Conservation (phyloP, 2,329 filamentous ascomycete genomes). For the Drechslerella stenobrocha region DNA sequence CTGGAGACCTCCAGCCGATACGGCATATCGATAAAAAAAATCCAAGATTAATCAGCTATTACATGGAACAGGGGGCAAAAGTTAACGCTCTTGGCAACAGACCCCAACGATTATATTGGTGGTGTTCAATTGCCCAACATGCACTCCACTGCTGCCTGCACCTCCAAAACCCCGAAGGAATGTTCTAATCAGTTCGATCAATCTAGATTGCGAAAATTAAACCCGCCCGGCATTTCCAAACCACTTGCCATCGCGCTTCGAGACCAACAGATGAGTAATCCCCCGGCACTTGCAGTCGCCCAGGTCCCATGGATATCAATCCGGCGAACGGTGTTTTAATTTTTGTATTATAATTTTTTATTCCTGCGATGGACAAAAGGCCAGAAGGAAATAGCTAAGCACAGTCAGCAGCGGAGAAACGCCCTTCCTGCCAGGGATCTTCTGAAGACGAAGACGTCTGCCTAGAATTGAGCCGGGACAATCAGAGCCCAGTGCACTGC, state of each 20-base stretch:
- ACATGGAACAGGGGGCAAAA: too few species aligned
- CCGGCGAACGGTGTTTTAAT: too few species aligned
- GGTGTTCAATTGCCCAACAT: too few species aligned
- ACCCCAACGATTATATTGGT: too few species aligned
- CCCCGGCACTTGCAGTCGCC: slow-evolving; percentile 13
- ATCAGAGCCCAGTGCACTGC: slow-evolving; percentile 35
- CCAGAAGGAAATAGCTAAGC: too few species aligned
- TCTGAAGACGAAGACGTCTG: slow-evolving; percentile 31
- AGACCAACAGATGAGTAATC: slow-evolving; percentile 36
- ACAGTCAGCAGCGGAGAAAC: slow-evolving; percentile 13
- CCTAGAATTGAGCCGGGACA: slow-evolving; percentile 48
- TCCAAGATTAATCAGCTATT: too few species aligned
- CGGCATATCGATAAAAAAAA: slow-evolving; percentile 4
- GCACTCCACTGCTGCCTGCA: background rate
- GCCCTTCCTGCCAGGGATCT: slow-evolving; percentile 8
- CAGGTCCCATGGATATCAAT: too few species aligned
- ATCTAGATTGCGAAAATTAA: slow-evolving; percentile 16
- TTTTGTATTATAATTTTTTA: too few species aligned
- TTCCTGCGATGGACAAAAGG: too few species aligned
- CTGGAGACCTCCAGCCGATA: background rate
- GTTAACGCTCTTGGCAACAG: too few species aligned
- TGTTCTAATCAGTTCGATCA: slow-evolving; percentile 18
- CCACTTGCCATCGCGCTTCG: slow-evolving; percentile 14
- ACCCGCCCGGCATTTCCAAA: slow-evolving; percentile 19
- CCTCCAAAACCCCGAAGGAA: background rate